Evolutionary conservation across 805 yeast species (phyloP), one percentile per base, ranked within the genome.

Genomic region (Pichia cabralensis): DNA sequence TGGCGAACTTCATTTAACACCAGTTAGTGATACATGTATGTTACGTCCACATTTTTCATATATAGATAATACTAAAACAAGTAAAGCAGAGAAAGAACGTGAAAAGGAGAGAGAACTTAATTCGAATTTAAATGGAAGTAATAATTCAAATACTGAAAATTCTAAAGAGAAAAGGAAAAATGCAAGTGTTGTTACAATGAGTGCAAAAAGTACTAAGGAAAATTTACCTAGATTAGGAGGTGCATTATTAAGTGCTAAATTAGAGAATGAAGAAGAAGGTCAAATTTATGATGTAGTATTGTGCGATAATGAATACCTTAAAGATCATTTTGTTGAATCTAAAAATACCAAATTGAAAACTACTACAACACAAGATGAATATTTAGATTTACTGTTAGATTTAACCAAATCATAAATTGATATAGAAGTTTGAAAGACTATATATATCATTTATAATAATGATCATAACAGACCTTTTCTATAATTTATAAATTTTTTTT

Each of bases 31-130:
- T 15, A 72, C 81, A 0, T 72, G 80, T 0, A 96, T 89, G 55
- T 55, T 92, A 40, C 69, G 95, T 45, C 92, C 96, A 3, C 70
- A 71, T 46, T 84, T 92, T 59, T 71, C 69, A 43, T 83, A 88
- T 51, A 74, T 86, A 28, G 95, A 86, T 52, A 75, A 68, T 26
- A 30, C 44, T 6, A 54, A 50, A 33, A 39, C 33, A 17, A 43
- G 41, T 60, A 66, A 35, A 36, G 42, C 50, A 58, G 40, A 72
- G 66, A 38, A 61, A 61, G 37, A 66, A 60, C 35, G 62, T 60
- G 39, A 66, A 57, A 22, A 61, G 40, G 37, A 63, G 46, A 43
- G 57, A 50, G 37, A 58, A 44, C 50, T 57, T 24, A 60, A 57
- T 33, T 57, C 58, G 22, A 58, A 56, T 14, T 15, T 12, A 8